Evolutionary conservation across 345 rosid genomes (phyloP).

Genomic region (Lepidium didymum): DNA sequence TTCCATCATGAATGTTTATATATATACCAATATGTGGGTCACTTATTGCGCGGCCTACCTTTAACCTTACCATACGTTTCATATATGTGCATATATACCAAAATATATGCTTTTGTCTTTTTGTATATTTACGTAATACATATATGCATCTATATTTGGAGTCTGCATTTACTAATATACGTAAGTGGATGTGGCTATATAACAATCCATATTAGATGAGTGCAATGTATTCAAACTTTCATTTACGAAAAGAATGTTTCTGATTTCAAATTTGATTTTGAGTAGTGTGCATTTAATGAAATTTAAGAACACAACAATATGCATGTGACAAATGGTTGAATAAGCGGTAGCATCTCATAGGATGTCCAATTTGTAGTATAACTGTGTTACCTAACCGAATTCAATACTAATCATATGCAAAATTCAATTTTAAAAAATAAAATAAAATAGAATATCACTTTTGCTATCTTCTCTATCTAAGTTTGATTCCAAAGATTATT

Average conservation of each 20-base stretch:
- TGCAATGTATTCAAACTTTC: background rate
- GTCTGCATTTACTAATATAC: background rate
- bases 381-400: constrained; percentile 13
- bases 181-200: background rate
- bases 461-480: too few species aligned
- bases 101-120: background rate
- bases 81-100: background rate
- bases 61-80: background rate
- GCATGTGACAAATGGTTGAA: constrained; percentile 23
- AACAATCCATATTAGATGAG: background rate
- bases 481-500: too few species aligned
- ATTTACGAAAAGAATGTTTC: constrained; percentile 7
- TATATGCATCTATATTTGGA: background rate
- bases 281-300: background rate
- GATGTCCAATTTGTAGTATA: constrained; percentile 7
- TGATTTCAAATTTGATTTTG: background rate
- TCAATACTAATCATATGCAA: background rate
- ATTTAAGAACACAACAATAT: constrained; percentile 10
- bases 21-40: constrained; percentile 22
- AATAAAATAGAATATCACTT: background rate
- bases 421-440: background rate
- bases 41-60: constrained; percentile 15
- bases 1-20: constrained; percentile 16
- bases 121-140: background rate
- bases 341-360: constrained; percentile 20